These are phyloP conservation scores for Pleurotus cornucopiae DNA, from an alignment of 768 basidiomycete genomes.

Conservation along the genomic window DNA sequence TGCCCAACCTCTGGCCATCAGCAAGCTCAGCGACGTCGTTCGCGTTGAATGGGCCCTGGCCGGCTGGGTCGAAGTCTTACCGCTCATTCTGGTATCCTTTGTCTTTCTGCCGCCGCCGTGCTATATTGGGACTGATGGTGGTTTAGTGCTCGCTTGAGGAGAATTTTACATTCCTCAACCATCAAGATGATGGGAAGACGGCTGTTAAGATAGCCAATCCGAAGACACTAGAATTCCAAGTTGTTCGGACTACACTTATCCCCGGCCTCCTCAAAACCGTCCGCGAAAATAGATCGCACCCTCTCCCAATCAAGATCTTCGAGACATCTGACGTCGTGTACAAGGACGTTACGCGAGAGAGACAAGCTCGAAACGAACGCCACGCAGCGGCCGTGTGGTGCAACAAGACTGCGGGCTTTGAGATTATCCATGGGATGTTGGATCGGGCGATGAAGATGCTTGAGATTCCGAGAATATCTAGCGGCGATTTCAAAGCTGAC, in stretches of 20 bases:
- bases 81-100: slow-evolving; percentile 79
- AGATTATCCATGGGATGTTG: slow-evolving; percentile 91
- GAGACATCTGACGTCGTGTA: slow-evolving; percentile 92
- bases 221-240: slow-evolving; percentile 96
- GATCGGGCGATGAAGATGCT: slow-evolving; percentile 96
- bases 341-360: slow-evolving; percentile 75
- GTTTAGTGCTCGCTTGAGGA: slow-evolving; percentile 95
- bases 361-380: slow-evolving; percentile 83
- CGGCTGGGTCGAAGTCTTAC: slow-evolving; percentile 94
- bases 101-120: too few relatives aligned
- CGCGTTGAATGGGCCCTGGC: slow-evolving; percentile 90
- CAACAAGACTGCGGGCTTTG: slow-evolving; percentile 95
- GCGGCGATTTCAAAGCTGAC: slow-evolving; percentile 46
- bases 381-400: slow-evolving; percentile 93
- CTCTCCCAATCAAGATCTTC: slow-evolving; percentile 90
- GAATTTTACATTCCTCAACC: slow-evolving; percentile 93
- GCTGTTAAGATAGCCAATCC: slow-evolving; percentile 95
- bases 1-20: slow-evolving; percentile 86
- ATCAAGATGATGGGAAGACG: slow-evolving; percentile 70
- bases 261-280: slow-evolving; percentile 96
- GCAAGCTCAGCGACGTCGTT: slow-evolving; percentile 85
- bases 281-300: slow-evolving; percentile 91
- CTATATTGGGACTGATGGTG: background rate
- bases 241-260: slow-evolving; percentile 92
- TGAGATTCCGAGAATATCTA: slow-evolving; percentile 78